phyloP scores from a whole-genome alignment of 2,329 filamentous ascomycete genomes.

The Aspergillus versicolor region DNA sequence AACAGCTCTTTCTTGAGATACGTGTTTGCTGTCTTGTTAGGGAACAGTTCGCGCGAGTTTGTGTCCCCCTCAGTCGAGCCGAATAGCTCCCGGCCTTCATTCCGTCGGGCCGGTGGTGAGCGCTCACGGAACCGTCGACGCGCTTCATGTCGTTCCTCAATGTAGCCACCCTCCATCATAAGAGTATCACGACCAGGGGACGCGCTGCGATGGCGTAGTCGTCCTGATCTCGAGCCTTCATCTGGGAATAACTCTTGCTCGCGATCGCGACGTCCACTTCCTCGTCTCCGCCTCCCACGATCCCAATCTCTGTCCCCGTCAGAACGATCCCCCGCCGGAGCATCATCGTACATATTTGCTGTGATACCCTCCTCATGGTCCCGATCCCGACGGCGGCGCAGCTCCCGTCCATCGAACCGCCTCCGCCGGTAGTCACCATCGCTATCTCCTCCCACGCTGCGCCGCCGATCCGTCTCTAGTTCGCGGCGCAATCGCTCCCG shows the following conservation, averaged over 20 bases:
- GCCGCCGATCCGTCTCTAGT: constrained; percentile 44
- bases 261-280: constrained; percentile 17
- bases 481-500: constrained; percentile 66
- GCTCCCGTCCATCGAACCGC: constrained; percentile 63
- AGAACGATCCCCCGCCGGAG: constrained; percentile 36
- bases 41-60: constrained; percentile 49
- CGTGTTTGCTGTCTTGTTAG: constrained; percentile 40
- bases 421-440: constrained; percentile 48
- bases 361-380: constrained; percentile 63
- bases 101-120: constrained; percentile 38
- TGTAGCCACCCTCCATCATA: constrained; percentile 39
- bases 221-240: constrained; percentile 38
- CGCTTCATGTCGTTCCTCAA: constrained; percentile 38
- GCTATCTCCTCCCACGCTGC: constrained; percentile 35
- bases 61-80: constrained; percentile 24
- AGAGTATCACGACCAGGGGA: constrained; percentile 58
- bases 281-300: constrained; percentile 26
- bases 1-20: constrained; percentile 60
- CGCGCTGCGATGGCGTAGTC: constrained; percentile 60
- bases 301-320: constrained; percentile 26
- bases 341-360: constrained; percentile 81
- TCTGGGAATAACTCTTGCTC: constrained; percentile 41
- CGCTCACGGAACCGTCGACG: constrained; percentile 44
- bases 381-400: constrained; percentile 40
- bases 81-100: constrained; percentile 60